These are phyloP conservation scores for Pulveroboletus frians DNA, from an alignment of 768 basidiomycete species.

Conservation along the genomic window DNA sequence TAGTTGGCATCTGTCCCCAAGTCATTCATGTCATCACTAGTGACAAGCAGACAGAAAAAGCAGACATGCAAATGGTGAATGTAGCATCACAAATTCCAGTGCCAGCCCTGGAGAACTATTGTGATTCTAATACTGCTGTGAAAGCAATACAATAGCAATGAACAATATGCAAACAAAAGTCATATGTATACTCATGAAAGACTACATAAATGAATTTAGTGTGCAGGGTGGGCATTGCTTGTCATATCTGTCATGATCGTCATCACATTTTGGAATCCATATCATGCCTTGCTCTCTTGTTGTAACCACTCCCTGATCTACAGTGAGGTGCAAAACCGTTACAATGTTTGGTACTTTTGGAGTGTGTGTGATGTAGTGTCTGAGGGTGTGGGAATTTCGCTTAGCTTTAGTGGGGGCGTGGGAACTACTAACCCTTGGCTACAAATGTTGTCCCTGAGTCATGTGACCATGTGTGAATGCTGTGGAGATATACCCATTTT, in stretches of 20 bases:
- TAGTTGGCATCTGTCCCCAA: neutral
- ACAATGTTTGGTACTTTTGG: no score
- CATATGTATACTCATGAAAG: neutral
- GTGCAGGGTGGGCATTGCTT: neutral
- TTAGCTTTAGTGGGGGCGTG: no score
- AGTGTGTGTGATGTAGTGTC: no score
- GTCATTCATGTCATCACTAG: neutral
- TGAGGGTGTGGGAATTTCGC: no score
- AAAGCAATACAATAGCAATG: conserved; percentile 2
- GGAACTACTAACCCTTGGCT: no score
- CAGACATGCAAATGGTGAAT: conserved; percentile 10
- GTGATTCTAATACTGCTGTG: neutral
- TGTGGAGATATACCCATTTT: no score
- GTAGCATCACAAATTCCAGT: neutral
- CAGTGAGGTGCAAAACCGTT: no score
- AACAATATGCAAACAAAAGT: neutral
- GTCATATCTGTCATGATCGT: neutral
- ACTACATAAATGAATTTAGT: neutral
- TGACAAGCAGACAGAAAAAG: conserved; percentile 10
- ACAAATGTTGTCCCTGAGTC: no score
- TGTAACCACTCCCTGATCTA: conserved; percentile 49
- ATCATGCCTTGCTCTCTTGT: conserved; percentile 23
- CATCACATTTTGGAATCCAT: neutral
- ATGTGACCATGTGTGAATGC: no score
- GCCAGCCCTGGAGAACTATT: no score